A percentile compares a stretch with the other conserved stretches of the same genome.
phyloP scores from a whole-genome alignment of 352 stramenopile genomes.

The Pythium rishiriense region DNA sequence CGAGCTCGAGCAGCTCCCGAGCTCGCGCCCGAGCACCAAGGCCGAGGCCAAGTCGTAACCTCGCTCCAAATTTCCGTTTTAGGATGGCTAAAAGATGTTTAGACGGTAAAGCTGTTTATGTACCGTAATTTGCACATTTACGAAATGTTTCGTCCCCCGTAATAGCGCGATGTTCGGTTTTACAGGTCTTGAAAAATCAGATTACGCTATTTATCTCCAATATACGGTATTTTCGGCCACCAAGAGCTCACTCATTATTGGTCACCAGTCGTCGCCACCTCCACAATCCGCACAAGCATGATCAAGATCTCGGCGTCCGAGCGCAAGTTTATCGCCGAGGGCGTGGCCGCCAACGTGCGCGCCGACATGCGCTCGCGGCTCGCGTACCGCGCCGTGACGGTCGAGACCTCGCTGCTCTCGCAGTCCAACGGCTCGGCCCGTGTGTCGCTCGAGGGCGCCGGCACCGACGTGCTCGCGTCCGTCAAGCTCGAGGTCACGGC shows the following conservation, averaged over 20 bases:
- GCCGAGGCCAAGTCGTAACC: constrained; percentile 14
- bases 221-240: not conserved
- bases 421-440: constrained; percentile 81
- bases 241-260: not conserved
- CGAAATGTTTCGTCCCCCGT: too few species aligned
- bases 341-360: constrained; percentile 69
- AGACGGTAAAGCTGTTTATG: not conserved
- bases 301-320: constrained; percentile 78
- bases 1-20: constrained; percentile 37
- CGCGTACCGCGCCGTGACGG: constrained; percentile 54
- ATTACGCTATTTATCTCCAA: not conserved
- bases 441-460: constrained; percentile 59
- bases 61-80: not conserved
- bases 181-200: too few species aligned
- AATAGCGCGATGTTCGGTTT: too few species aligned
- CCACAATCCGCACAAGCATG: constrained; percentile 34
- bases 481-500: constrained; percentile 75
- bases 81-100: not conserved
- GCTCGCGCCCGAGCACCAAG: constrained; percentile 13
- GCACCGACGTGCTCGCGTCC: constrained; percentile 74
- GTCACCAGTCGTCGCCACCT: not conserved
- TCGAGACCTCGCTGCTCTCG: constrained; percentile 72
- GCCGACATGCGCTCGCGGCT: constrained; percentile 66
- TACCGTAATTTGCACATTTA: too few species aligned
- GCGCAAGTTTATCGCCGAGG: constrained; percentile 71